Evolutionary conservation across 2,329 filamentous ascomycete genomes (phyloP).

Genomic region (Fusarium bulbicola): DNA sequence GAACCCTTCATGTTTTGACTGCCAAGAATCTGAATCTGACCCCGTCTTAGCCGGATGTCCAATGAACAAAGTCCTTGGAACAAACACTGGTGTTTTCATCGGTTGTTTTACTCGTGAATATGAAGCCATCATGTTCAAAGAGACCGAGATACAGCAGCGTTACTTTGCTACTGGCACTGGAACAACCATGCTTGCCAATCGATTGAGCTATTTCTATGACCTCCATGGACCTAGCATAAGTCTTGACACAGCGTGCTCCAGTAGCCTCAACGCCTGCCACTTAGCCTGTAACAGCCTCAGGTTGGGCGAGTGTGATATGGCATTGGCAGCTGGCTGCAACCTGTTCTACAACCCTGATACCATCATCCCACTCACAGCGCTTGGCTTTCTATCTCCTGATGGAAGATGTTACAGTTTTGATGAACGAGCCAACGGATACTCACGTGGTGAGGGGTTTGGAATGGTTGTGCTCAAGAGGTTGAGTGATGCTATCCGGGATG

Average conservation of each 20-base stretch:
- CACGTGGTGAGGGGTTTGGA: neutral
- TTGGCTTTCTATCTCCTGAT: neutral
- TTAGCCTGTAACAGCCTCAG: neutral
- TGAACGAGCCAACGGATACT: neutral
- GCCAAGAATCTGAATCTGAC: neutral
- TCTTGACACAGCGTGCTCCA: slow-evolving; percentile 2
- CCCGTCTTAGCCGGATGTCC: neutral
- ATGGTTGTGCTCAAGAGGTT: neutral
- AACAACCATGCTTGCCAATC: slow-evolving; percentile 6
- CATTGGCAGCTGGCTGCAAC: slow-evolving; percentile 1
- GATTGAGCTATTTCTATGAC: slow-evolving; percentile 6
- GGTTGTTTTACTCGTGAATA: slow-evolving; percentile 7
- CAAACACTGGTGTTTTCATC: slow-evolving; percentile 6
- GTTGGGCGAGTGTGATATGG: neutral
- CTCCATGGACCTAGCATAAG: slow-evolving; percentile 1
- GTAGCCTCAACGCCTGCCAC: neutral
- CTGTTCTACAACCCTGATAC: slow-evolving; percentile 4
- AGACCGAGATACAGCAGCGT: slow-evolving; percentile 1
- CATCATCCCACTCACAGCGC: neutral
- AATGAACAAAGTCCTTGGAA: neutral
- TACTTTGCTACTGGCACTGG: slow-evolving; percentile 3
- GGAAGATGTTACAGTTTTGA: slow-evolving; percentile 3
- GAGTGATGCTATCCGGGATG: neutral
- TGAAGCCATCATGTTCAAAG: slow-evolving; percentile 6
- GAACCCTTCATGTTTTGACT: neutral